Conservation (phyloP, 129 eudicot genomes). For the Arctium minus region DNA sequence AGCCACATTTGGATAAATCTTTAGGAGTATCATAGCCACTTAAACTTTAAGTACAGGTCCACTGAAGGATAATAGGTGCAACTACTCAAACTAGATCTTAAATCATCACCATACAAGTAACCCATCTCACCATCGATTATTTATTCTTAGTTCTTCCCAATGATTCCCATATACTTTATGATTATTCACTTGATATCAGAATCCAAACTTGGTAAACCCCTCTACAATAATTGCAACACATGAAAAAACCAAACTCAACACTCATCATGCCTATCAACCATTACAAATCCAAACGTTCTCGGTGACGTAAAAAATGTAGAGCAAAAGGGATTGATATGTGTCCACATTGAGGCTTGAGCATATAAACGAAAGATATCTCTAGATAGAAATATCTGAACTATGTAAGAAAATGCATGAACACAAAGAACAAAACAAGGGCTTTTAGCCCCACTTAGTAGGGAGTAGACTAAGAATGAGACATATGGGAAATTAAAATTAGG, state of each 20-base stretch:
- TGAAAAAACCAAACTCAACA: not conserved
- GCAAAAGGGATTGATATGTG: not conserved
- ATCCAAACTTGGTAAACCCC: not conserved
- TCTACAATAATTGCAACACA: not conserved
- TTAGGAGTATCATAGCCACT: not conserved
- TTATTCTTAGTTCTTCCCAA: not conserved
- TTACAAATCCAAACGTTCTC: not conserved
- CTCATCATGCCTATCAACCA: not conserved
- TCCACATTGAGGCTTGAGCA: no score
- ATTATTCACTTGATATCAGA: not conserved
- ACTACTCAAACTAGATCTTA: not conserved
- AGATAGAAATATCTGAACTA: not conserved
- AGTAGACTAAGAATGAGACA: not conserved
- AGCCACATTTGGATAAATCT: not conserved
- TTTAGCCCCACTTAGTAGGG: not conserved
- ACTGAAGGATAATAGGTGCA: not conserved
- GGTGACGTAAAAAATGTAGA: not conserved
- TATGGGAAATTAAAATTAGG: not conserved
- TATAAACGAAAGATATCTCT: not conserved
- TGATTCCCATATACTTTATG: not conserved
- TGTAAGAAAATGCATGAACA: not conserved
- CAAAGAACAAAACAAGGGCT: not conserved
- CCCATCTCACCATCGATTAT: not conserved
- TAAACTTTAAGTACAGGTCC: not conserved
- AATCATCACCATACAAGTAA: not conserved